These are phyloP conservation scores for Fusarium sp. DNA, from an alignment of 2,329 filamentous ascomycete species.

Conservation along the genomic window DNA sequence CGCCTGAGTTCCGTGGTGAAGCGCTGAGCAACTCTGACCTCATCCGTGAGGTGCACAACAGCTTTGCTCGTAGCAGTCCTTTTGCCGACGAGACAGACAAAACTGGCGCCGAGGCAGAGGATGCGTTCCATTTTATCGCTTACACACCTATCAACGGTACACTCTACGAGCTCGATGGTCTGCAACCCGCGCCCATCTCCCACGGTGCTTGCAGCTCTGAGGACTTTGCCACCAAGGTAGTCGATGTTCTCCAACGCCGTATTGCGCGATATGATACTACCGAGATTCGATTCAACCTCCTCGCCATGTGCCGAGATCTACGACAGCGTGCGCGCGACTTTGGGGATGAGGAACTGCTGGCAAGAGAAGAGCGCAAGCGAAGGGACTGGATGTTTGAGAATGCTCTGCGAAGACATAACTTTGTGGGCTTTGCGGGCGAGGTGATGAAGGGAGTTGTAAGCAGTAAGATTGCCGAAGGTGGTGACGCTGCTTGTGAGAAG, in stretches of 20 bases:
- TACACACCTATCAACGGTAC: slow-evolving; percentile 84
- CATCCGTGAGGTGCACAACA: slow-evolving; percentile 86
- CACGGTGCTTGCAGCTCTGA: slow-evolving; percentile 80
- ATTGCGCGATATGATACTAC: slow-evolving; percentile 85
- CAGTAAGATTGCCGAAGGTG: slow-evolving; percentile 75
- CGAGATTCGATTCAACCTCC: slow-evolving; percentile 95
- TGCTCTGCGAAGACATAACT: slow-evolving; percentile 90
- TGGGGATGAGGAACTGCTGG: slow-evolving; percentile 82
- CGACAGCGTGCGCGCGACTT: slow-evolving; percentile 81
- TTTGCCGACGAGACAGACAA: slow-evolving; percentile 90
- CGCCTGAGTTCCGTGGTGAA: slow-evolving; percentile 75
- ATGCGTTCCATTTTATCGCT: slow-evolving; percentile 97
- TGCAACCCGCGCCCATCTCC: slow-evolving; percentile 91
- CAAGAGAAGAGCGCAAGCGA: slow-evolving; percentile 85
- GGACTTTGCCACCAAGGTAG: slow-evolving; percentile 82
- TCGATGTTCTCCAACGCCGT: slow-evolving; percentile 85
- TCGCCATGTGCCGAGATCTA: slow-evolving; percentile 90
- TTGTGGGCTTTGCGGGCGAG: slow-evolving; percentile 94
- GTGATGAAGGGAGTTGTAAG: slow-evolving; percentile 87
- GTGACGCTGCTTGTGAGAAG: slow-evolving; percentile 72
- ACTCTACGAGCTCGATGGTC: slow-evolving; percentile 94
- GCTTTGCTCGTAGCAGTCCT: slow-evolving; percentile 87
- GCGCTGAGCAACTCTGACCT: slow-evolving; percentile 72
- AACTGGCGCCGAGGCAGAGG: slow-evolving; percentile 74
- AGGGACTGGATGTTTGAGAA: slow-evolving; percentile 95